Percentiles rank a stretch among this genome's conserved stretches.
These are phyloP conservation scores for Tuber melanosporum DNA, from an alignment of 495 filamentous ascomycete species.

Conservation along the genomic window DNA sequence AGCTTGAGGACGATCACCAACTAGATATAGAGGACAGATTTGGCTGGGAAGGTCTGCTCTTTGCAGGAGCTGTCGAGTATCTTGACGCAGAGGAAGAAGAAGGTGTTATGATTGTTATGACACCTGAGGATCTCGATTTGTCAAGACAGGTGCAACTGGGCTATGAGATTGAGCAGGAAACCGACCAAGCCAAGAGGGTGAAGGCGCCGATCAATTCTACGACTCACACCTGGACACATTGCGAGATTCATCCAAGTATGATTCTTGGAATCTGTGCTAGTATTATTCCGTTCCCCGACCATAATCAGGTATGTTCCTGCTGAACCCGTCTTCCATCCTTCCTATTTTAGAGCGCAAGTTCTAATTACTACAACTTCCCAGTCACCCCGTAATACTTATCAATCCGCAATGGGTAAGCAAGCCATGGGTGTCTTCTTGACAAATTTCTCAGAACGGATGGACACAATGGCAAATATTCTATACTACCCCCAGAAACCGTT, in stretches of 20 bases:
- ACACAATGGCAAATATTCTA: constrained; percentile 98
- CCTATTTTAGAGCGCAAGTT: constrained; percentile 12
- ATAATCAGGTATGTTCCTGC: constrained; percentile 65
- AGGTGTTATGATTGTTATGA: constrained; percentile 98
- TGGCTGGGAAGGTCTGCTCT: constrained; percentile 80
- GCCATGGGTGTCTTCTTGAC: constrained; percentile 98
- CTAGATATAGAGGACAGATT: constrained; percentile 58
- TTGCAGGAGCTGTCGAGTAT: constrained; percentile 79
- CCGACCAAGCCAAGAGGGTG: constrained; percentile 62
- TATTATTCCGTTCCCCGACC: constrained; percentile 99
- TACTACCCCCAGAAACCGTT: constrained; percentile 98
- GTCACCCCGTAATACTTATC: constrained; percentile 97
- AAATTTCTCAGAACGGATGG: constrained; percentile 92
- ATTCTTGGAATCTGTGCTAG: constrained; percentile 94
- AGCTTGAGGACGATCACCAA: constrained; percentile 63
- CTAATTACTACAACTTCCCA: constrained; percentile 39
- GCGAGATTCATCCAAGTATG: constrained; percentile 99
- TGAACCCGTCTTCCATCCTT: not conserved
- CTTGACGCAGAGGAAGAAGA: constrained; percentile 98
- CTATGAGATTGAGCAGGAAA: constrained; percentile 55
- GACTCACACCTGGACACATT: constrained; percentile 89
- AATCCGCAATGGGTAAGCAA: constrained; percentile 99
- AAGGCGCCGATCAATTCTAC: constrained; percentile 66
- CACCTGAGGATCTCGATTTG: constrained; percentile 82
- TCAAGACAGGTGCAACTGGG: constrained; percentile 60